Conservation (phyloP, 257 asterid species). For the Hygrophila difformis region DNA sequence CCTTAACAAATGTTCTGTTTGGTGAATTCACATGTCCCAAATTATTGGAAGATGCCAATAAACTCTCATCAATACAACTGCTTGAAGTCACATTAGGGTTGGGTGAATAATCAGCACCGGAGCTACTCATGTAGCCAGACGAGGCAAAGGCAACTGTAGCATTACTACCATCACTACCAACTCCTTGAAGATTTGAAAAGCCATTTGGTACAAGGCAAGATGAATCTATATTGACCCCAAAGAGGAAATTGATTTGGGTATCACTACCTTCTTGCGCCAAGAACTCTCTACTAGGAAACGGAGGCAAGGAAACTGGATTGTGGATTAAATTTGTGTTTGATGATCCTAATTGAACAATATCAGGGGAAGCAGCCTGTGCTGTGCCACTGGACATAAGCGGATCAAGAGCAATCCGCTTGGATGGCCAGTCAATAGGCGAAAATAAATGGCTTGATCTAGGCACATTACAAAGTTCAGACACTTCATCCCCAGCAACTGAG, state of each 20-base stretch:
- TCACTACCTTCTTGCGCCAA: conserved; percentile 41
- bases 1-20: conserved; percentile 61
- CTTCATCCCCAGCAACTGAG: no score
- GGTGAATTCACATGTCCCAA: conserved; percentile 35
- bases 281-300: conserved; percentile 63
- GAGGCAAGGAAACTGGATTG: conserved; percentile 46
- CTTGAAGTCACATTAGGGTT: conserved; percentile 23
- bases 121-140: not conserved
- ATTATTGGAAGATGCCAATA: conserved; percentile 31
- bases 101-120: no score
- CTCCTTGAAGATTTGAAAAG: conserved; percentile 40
- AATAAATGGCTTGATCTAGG: conserved; percentile 31
- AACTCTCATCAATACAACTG: conserved; percentile 40
- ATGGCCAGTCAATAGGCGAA: conserved; percentile 48
- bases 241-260: conserved; percentile 47
- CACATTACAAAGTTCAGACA: no score
- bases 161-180: conserved; percentile 35
- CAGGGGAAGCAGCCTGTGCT: conserved; percentile 23
- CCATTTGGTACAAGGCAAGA: conserved; percentile 47
- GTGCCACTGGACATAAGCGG: conserved; percentile 26
- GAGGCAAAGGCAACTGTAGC: conserved; percentile 32
- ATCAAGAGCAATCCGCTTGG: conserved; percentile 53
- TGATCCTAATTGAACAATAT: conserved; percentile 25
- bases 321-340: conserved; percentile 23
- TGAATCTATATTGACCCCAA: conserved; percentile 61